A percentile compares a stretch with the other conserved stretches of the same genome.
These are phyloP conservation scores for Argentina anserina DNA, from an alignment of 306 rosid genomes.

Conservation along the genomic window DNA sequence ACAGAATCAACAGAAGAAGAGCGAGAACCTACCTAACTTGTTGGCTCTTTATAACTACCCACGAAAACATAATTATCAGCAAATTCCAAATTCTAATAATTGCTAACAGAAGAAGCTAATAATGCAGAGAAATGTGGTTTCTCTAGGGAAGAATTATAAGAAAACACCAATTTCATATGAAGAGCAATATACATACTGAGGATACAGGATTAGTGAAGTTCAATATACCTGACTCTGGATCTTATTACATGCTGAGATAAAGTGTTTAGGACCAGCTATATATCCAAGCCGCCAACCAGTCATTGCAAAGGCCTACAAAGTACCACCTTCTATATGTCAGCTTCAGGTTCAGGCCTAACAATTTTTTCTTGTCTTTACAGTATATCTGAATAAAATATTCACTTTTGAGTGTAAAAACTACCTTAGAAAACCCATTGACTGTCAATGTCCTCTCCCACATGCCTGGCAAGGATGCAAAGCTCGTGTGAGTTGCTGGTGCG, in stretches of 20 bases:
- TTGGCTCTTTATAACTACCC: neutral
- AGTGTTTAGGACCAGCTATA: slow-evolving; percentile 94
- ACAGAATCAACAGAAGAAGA: neutral
- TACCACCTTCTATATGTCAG: slow-evolving; percentile 34
- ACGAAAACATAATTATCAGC: no score
- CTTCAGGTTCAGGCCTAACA: slow-evolving; percentile 3
- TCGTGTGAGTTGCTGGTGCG: slow-evolving; percentile 89
- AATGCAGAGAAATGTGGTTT: neutral
- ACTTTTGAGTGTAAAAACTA: slow-evolving; percentile 9
- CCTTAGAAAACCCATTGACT: slow-evolving; percentile 97
- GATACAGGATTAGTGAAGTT: slow-evolving; percentile 10
- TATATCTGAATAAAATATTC: neutral
- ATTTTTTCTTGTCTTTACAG: neutral
- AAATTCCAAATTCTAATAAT: neutral
- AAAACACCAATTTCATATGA: neutral
- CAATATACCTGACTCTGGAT: slow-evolving; percentile 87
- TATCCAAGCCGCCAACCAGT: slow-evolving; percentile 99
- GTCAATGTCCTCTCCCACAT: slow-evolving; percentile 96
- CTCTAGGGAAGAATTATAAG: slow-evolving; percentile 8
- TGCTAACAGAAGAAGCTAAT: neutral
- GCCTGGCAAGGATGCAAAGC: slow-evolving; percentile 96
- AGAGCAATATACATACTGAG: neutral
- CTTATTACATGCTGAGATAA: slow-evolving; percentile 72
- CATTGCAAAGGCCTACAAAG: slow-evolving; percentile 86
- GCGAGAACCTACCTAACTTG: neutral